These are phyloP conservation scores for Volvox carteri DNA, from an alignment of 163 green algal genomes.

Conservation along the genomic window DNA sequence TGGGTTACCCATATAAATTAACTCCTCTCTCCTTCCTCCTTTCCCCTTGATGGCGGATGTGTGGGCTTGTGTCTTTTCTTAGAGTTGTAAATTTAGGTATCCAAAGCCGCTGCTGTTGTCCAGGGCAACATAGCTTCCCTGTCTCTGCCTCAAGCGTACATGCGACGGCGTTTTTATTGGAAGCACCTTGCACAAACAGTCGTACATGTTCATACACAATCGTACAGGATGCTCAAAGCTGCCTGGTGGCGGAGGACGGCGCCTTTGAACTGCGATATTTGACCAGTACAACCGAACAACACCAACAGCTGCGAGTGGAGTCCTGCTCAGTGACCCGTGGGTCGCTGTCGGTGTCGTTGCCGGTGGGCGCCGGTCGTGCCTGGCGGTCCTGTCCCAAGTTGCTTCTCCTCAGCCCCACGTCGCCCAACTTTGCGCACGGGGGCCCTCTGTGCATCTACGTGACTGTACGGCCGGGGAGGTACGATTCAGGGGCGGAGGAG, in stretches of 20 bases:
- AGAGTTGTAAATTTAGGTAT: too few species aligned
- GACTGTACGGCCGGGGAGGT: neutral
- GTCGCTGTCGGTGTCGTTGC: neutral
- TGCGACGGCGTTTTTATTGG: too few species aligned
- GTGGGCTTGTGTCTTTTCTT: too few species aligned
- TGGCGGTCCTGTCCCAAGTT: conserved; percentile 11
- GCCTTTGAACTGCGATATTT: neutral
- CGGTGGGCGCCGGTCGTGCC: neutral
- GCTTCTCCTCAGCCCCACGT: neutral
- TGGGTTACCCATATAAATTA: too few species aligned
- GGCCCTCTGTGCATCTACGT: conserved; percentile 30
- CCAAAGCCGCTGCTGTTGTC: too few species aligned
- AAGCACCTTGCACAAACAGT: neutral
- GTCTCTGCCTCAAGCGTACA: too few species aligned
- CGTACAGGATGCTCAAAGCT: conserved; percentile 12
- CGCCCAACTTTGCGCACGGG: conserved; percentile 1
- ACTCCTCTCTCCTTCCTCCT: too few species aligned
- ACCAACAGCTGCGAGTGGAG: neutral
- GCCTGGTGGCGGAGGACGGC: conserved; percentile 17
- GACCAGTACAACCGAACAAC: neutral
- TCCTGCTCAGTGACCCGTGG: neutral
- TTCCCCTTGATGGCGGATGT: too few species aligned
- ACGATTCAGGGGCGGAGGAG: neutral
- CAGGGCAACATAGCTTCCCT: too few species aligned
- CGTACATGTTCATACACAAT: neutral